These are phyloP conservation scores for Cardamine occulta DNA, from an alignment of 345 rosid genomes.

Conservation along the genomic window DNA sequence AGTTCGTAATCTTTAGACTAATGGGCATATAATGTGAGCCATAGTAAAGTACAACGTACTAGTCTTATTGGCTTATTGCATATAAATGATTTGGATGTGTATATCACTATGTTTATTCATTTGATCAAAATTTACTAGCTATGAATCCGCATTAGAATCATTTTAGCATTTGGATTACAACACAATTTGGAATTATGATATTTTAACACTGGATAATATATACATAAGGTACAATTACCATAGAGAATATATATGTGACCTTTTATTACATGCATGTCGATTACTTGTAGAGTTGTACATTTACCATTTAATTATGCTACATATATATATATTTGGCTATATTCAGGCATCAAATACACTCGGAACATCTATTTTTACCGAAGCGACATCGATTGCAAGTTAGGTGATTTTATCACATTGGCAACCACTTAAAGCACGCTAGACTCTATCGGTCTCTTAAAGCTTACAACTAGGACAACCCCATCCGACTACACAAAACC, in stretches of 20 bases:
- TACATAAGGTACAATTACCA: not conserved
- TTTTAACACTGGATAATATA: not conserved
- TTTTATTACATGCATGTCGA: not conserved
- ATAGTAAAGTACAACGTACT: not conserved
- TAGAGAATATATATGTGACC: not conserved
- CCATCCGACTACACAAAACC: not conserved
- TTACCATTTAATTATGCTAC: not conserved
- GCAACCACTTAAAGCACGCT: not conserved
- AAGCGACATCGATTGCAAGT: not conserved
- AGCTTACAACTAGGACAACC: not conserved
- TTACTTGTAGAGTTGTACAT: not conserved
- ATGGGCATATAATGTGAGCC: not conserved
- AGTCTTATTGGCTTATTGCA: not conserved
- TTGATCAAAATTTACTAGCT: not conserved
- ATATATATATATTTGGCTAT: not conserved
- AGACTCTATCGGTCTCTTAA: not conserved
- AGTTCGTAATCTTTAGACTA: not conserved
- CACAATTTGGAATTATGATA: not conserved
- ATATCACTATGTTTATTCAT: conserved; percentile 13
- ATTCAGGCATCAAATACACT: not conserved
- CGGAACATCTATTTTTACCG: not conserved
- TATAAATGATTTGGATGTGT: not conserved
- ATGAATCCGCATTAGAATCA: not conserved
- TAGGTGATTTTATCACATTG: not conserved
- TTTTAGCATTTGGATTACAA: conserved; percentile 1